Base-by-base conservation (phyloP, 2,329 filamentous ascomycete species). In the Colletotrichum sp. region DNA sequence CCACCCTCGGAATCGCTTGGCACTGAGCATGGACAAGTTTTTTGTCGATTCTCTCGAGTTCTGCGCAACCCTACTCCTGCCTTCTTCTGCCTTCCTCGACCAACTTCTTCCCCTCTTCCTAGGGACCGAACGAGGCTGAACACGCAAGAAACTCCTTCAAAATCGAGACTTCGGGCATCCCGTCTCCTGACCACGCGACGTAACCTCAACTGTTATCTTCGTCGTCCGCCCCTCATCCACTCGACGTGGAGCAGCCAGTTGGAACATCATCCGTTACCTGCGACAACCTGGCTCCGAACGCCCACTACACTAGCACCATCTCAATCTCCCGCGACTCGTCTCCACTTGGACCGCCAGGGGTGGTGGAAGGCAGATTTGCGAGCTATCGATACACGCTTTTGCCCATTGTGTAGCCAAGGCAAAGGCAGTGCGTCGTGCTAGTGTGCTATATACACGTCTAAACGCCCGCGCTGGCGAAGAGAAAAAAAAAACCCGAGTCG, bases 251-350 rank as follows among this genome's bases (percentile, higher is more conserved):
- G 73, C 59, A 59, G 55, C 73, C 70, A 73, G 57, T 69, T 68
- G 70, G 70, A 66, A 65, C 70, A 59, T 73, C 70, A 63, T 44
- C 70, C 65, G 70, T 44, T 57, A 66, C 68, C 60, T 69, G 73
- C 73, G 64, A 76, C 70, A 69, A 65, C 70, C 73, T 76, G 44
- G 70, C 70, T 69, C 67, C 28, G 30, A 59, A 73, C 64, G 49
- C 49, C 73, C 64, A 76, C 64, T 69, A 28, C 70, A 63, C 73
- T 76, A 76, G 73, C 64, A 76, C 70, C 64, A 73, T 64, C 70
- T 76, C 73, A 69, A 76, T 76, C 73, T 76, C 73, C 73, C 64
- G 73, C 73, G 21, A 69, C 70, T 18, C 32, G n/a, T 62, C 73
- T 67, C 73, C 73, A 76, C 73, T 73, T 65, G 70, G 55, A 63